Percentiles rank a stretch among this genome's conserved stretches.
Evolutionary conservation across 139 green algal genomes (phyloP).

Genomic region (Nannochloris sp.): DNA sequence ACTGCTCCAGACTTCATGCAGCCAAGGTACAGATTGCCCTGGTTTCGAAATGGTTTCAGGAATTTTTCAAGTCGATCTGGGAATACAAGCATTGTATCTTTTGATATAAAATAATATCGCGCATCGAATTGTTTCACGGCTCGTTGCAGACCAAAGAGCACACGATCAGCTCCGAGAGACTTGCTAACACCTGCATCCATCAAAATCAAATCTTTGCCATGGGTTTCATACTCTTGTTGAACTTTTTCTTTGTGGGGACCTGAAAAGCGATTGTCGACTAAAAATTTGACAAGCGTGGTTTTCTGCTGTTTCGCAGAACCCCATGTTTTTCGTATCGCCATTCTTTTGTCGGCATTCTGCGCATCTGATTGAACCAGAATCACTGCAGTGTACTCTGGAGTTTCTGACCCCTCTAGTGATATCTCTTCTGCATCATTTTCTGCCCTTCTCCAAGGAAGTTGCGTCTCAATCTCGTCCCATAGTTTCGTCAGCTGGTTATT

Average conservation of each 20-base stretch:
- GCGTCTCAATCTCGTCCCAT: constrained; percentile 49
- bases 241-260: not conserved
- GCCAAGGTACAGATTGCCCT: constrained; percentile 58
- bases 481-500: constrained; percentile 41
- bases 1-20: constrained; percentile 64
- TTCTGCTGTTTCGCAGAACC: not conserved
- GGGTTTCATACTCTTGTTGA: not conserved
- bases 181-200: not conserved
- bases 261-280: not conserved
- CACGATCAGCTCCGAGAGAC: not conserved
- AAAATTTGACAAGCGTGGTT: not conserved
- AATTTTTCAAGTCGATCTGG: constrained; percentile 33
- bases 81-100: constrained; percentile 52
- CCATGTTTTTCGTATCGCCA: not conserved
- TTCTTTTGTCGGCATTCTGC: not conserved
- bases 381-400: not conserved
- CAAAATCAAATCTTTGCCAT: too few species aligned
- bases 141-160: not conserved
- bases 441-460: constrained; percentile 36
- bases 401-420: not conserved
- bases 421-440: constrained; percentile 5
- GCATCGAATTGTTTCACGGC: constrained; percentile 22
- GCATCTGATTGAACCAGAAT: not conserved
- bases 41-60: constrained; percentile 20
- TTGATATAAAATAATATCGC: constrained; percentile 65